A percentile compares a stretch with the other conserved stretches of the same genome.
Evolutionary conservation across 2,329 filamentous ascomycete species (phyloP).

Genomic region (Mycocentrospora acerina): DNA sequence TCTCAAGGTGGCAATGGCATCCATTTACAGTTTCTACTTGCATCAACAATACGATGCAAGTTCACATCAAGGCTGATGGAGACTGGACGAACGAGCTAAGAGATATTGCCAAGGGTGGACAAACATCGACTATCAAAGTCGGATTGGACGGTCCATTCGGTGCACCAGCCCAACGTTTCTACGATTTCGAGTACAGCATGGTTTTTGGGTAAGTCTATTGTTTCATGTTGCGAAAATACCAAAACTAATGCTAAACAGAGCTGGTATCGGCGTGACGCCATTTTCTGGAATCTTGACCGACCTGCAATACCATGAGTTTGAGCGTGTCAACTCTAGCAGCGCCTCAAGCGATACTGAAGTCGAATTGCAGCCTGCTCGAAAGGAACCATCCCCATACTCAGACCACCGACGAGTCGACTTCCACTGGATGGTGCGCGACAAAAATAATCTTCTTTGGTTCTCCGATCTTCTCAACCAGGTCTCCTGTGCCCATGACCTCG

Average conservation of each 20-base stretch:
- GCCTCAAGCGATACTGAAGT: no score
- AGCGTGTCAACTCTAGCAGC: constrained; percentile 20
- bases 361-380: constrained; percentile 11
- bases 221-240: background rate
- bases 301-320: constrained; percentile 50
- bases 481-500: constrained; percentile 39
- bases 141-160: constrained; percentile 61
- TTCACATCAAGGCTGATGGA: constrained; percentile 62
- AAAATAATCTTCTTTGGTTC: constrained; percentile 60
- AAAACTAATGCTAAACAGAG: constrained; percentile 29
- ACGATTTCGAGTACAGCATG: constrained; percentile 59
- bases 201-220: constrained; percentile 47
- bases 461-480: constrained; percentile 56
- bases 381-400: constrained; percentile 28
- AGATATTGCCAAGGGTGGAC: constrained; percentile 41
- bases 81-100: constrained; percentile 57
- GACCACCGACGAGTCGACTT: constrained; percentile 58
- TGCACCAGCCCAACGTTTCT: constrained; percentile 60
- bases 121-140: constrained; percentile 48
- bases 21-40: constrained; percentile 62
- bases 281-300: constrained; percentile 60
- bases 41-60: constrained; percentile 53
- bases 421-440: constrained; percentile 62
- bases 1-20: constrained; percentile 61
- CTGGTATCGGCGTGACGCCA: constrained; percentile 60